Base-by-base conservation (phyloP, 106 monocot genomes). In the Dactylorhiza incarnata region DNA sequence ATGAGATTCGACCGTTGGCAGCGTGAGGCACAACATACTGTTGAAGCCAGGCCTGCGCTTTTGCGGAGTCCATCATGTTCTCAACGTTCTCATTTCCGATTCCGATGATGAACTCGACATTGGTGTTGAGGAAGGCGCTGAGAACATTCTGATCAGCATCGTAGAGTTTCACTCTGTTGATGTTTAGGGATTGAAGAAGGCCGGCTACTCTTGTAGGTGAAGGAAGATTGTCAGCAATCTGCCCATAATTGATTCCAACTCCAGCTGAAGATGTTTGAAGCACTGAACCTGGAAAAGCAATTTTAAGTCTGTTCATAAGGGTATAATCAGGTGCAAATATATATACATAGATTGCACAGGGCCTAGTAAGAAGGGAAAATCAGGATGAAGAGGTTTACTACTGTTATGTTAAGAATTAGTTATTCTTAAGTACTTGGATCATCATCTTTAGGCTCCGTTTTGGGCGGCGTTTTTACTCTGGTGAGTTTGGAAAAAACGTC, bases 241-340 rank as follows among this genome's bases (percentile, higher is more conserved):
- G 93, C 16, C 95, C 95, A 50, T 96, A 96, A 81, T 96, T 96
- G 82, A 96, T 91, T n/a, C 95, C 95, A n/a, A 90, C 83, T 9
- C 48, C 52, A 17, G 90, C 76, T 26, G 68, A 67, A 10, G 13
- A 3, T 4, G 66, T 23, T 76, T 77, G 80, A 24, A 73, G 48
- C 24, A 78, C 14, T 61, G 76, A 58, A 73, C 82, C 88, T 87
- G 87, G 48, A 47, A 75, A 62, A 45, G 13, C 10, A 43, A 0
- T 59, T 54, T 16, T 54, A 37, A 37, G 37, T 37, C 37, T 3
- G 37, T 37, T 37, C 37, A 37, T 3, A 37, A 37, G 37, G 37
- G 37, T 37, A 37, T 37, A 37, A 37, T 37, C 37, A 37, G 37
- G 37, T 37, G 13, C 5, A 62, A 56, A 20, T 49, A 8, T 4